A percentile compares a stretch with the other conserved stretches of the same genome.
phyloP scores from a whole-genome alignment of 1,284 basidiomycete genomes.

The Lentinus polychrous region DNA sequence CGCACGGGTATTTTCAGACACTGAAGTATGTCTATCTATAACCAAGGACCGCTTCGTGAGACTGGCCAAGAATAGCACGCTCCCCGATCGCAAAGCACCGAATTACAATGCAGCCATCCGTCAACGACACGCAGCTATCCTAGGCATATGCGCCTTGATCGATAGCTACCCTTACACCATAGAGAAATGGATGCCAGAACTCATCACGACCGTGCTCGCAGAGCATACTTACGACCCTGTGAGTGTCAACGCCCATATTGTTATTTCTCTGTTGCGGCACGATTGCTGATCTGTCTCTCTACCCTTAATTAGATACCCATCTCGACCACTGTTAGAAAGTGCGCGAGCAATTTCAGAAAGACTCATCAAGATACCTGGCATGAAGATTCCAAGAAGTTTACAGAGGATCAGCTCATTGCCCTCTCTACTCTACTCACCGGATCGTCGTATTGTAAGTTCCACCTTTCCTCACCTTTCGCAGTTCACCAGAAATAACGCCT shows the following conservation, averaged over 20 bases:
- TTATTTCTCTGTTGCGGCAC: background rate
- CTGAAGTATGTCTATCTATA: slow-evolving; percentile 3
- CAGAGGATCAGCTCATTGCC: slow-evolving; percentile 64
- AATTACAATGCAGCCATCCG: slow-evolving; percentile 59
- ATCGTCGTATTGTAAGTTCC: slow-evolving; percentile 61
- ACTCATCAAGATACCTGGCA: slow-evolving; percentile 83
- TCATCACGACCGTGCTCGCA: slow-evolving; percentile 65
- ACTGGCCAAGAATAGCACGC: slow-evolving; percentile 50
- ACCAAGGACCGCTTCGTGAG: slow-evolving; percentile 63
- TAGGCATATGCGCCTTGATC: slow-evolving; percentile 74
- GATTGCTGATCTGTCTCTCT: background rate
- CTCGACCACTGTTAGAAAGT: slow-evolving; percentile 65
- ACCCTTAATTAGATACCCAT: slow-evolving; percentile 52
- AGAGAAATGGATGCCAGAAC: slow-evolving; percentile 78
- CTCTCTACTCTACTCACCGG: slow-evolving; percentile 68
- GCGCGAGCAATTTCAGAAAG: slow-evolving; percentile 70
- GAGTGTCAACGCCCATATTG: slow-evolving; percentile 3
- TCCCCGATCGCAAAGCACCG: slow-evolving; percentile 50
- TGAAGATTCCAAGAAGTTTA: slow-evolving; percentile 72
- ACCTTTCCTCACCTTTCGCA: background rate
- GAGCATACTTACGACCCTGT: slow-evolving; percentile 80
- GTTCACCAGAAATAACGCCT: background rate
- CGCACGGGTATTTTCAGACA: background rate
- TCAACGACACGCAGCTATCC: slow-evolving; percentile 71
- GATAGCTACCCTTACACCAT: slow-evolving; percentile 83